Conservation (phyloP, 306 rosid species). For the Castanopsis chinensis region DNA sequence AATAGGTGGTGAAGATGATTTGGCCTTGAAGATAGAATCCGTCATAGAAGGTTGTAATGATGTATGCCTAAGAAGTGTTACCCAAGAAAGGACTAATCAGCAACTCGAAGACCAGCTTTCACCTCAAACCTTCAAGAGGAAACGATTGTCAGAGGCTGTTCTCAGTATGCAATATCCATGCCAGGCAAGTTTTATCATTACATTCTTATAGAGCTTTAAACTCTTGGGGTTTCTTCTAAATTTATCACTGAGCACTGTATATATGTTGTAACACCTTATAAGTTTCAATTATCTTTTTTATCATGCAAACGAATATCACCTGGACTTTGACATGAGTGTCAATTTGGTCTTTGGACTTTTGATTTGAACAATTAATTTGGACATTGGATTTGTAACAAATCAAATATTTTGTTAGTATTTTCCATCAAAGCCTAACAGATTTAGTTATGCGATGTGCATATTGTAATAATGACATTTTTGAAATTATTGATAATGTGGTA, state of each 20-base stretch:
- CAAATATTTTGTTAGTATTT: no score
- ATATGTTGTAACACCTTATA: neutral
- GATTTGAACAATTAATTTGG: no score
- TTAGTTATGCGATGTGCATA: no score
- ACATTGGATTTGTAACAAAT: no score
- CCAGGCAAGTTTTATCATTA: constrained; percentile 50
- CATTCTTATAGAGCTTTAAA: neutral
- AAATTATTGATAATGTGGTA: no score
- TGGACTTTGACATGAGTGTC: no score
- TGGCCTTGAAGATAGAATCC: constrained; percentile 55
- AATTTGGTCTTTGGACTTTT: no score
- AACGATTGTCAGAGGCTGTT: constrained; percentile 54
- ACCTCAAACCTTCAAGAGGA: constrained; percentile 38
- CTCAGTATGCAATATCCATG: constrained; percentile 39
- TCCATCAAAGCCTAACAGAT: no score
- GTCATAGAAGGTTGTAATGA: constrained; percentile 67
- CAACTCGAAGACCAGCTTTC: constrained; percentile 35
- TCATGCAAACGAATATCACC: neutral
- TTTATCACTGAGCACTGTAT: no score
- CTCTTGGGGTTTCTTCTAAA: neutral
- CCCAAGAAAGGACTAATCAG: constrained; percentile 34
- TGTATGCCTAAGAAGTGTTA: constrained; percentile 21
- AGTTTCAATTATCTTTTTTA: neutral
- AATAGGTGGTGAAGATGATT: constrained; percentile 59
- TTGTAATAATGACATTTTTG: no score